Evolutionary conservation across 2,329 filamentous ascomycete genomes (phyloP), one percentile per base, ranked within the genome.

Genomic region (Penicillium sp.): DNA sequence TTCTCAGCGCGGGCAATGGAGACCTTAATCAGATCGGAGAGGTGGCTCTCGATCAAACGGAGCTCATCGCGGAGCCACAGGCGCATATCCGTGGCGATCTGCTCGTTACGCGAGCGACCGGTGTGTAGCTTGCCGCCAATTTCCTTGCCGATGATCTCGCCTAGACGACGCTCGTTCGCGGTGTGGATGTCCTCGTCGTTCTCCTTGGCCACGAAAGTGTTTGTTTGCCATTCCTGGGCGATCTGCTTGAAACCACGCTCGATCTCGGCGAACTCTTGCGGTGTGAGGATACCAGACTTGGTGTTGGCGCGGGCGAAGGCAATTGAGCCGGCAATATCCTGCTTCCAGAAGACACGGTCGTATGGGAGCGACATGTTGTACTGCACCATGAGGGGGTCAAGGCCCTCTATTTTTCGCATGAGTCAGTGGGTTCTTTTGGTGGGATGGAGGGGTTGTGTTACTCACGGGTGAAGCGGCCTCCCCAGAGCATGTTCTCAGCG

Each of bases 101-200:
- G 91, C 75, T 97, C 91, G 68, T 96, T 96, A 64, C 91, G 84
- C 72, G 88, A 92, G 50, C 92, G 87, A 41, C 87, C 87, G 3
- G 91, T 96, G 75, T 96, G 92, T 55, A 96, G 83, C 78, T 96
- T 96, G 25, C 92, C 91, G 1, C 87, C 90, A 54, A 89, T 86
- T 27, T 91, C 84, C 72, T 89, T 92, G 66, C 91, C 90, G 59
- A 96, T 92, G 59, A 96, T 82, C 78, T 96, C 91, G 49, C 89
- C 88, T 2, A 90, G 75, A 3, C 87, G 82, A 52, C 87, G 85
- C 74, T 89, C 86, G 62, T 89, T 88, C 54, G 86, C 86, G 1
- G 86, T 88, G 71, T 88, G 86, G 58, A 88, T 87, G 57, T 82
- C 80, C 66, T 86, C 84, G 64, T 74, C 72, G 55, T 75, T 72